phyloP scores from a whole-genome alignment of 1,139 yeast species.

The Sugiyamaella castrensis region DNA sequence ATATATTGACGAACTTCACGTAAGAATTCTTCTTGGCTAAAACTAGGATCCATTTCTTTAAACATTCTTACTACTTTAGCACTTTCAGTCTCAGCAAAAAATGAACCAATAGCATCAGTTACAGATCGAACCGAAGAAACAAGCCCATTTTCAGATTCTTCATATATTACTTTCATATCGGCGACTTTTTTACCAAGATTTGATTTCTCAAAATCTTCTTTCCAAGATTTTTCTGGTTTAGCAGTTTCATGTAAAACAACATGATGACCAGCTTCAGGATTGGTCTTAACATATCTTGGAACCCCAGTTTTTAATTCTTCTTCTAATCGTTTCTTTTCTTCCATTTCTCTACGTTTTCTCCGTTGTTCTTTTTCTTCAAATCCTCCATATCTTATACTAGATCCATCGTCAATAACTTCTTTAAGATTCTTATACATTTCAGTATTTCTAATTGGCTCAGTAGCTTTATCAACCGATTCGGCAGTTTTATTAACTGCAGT shows the following conservation, averaged over 20 bases:
- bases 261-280: conserved; percentile 83
- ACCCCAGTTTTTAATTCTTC: conserved; percentile 61
- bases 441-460: conserved; percentile 93
- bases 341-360: conserved; percentile 55
- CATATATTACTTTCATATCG: conserved; percentile 62
- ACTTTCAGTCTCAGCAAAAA: conserved; percentile 94
- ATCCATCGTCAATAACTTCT: conserved; percentile 88
- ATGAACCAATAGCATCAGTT: conserved; percentile 75
- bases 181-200: conserved; percentile 65
- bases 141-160: conserved; percentile 92
- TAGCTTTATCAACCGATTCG: conserved; percentile 69
- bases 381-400: conserved; percentile 87
- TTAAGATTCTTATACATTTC: conserved; percentile 84
- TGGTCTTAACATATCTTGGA: conserved; percentile 59
- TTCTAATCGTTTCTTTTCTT: conserved; percentile 41
- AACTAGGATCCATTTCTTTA: conserved; percentile 85
- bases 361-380: conserved; percentile 85
- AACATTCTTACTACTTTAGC: conserved; percentile 87
- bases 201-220: conserved; percentile 59
- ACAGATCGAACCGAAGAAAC: conserved; percentile 78
- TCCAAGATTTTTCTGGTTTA: conserved; percentile 64
- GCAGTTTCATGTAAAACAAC: conserved; percentile 81
- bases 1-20: conserved; percentile 87
- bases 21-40: conserved; percentile 75
- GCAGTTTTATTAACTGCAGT: conserved; percentile 78